These are phyloP conservation scores for Myrmaecium sp. DNA, from an alignment of 2,329 filamentous ascomycete species.

Conservation along the genomic window DNA sequence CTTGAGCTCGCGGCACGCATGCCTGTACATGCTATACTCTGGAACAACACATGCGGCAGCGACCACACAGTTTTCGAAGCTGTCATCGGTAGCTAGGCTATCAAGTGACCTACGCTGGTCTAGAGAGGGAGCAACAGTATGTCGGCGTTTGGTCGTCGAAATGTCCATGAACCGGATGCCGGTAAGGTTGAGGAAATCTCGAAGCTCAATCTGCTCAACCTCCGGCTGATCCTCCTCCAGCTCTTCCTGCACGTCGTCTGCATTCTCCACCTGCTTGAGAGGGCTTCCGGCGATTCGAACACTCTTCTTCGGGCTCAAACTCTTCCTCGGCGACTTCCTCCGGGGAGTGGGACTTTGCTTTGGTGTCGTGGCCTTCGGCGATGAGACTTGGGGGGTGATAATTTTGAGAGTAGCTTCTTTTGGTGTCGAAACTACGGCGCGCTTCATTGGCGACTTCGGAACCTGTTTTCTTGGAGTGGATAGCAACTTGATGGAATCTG, in stretches of 20 bases:
- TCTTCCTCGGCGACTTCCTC: conserved; percentile 14
- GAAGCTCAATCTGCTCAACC: conserved; percentile 56
- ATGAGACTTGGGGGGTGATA: conserved; percentile 9
- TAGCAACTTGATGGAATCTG: conserved; percentile 29
- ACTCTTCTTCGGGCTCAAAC: conserved; percentile 16
- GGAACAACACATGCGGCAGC: conserved; percentile 83
- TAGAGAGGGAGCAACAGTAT: conserved; percentile 38
- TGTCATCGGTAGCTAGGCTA: conserved; percentile 30
- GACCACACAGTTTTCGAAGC: conserved; percentile 62
- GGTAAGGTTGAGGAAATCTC: conserved; percentile 88
- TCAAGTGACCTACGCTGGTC: conserved; percentile 11
- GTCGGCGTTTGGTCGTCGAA: conserved; percentile 83
- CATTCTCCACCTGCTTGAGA: conserved; percentile 13
- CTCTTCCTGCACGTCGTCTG: conserved; percentile 7
- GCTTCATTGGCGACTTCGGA: conserved; percentile 25
- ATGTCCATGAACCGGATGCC: conserved; percentile 98
- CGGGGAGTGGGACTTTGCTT: conserved; percentile 22
- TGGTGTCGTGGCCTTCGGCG: conserved; percentile 21
- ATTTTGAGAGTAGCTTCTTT: conserved; percentile 10
- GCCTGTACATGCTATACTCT: conserved; percentile 81
- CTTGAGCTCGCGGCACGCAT: conserved; percentile 84
- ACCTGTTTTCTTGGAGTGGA: conserved; percentile 32
- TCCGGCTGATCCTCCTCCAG: conserved; percentile 15
- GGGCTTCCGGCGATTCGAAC: conserved; percentile 15
- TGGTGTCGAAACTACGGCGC: conserved; percentile 13